Conservation (phyloP, 164 flowering plant species). For the Annona squamosa region DNA sequence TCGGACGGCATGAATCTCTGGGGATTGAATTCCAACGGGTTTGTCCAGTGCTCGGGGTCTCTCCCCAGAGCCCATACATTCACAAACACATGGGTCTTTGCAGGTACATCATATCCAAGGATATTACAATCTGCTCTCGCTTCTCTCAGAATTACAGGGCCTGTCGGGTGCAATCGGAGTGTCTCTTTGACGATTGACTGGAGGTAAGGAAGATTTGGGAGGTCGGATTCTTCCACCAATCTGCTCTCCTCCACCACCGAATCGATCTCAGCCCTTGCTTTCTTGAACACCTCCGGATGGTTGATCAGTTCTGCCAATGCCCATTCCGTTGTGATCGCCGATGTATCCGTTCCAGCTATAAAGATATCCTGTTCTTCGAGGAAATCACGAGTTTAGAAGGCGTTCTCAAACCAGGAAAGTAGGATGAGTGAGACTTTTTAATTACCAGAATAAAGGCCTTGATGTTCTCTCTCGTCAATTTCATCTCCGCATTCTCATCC, state of each 20-base stretch:
- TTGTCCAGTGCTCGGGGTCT: conserved; percentile 7
- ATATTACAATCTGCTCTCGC: conserved; percentile 5
- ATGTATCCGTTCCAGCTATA: conserved; percentile 9
- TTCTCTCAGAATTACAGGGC: conserved; percentile 1
- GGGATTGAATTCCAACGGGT: conserved; percentile 6
- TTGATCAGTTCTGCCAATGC: conserved; percentile 12
- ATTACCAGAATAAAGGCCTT: conserved; percentile 57
- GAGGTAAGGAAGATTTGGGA: conserved; percentile 10
- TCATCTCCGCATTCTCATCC: conserved; percentile 34
- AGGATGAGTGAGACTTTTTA: background rate
- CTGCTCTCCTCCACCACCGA: background rate
- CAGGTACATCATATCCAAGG: conserved; percentile 5
- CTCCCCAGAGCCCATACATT: conserved; percentile 8
- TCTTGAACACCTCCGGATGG: conserved; percentile 2
- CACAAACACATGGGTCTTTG: background rate
- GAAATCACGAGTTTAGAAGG: background rate
- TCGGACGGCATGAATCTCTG: conserved; percentile 7
- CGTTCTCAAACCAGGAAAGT: background rate
- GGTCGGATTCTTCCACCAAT: conserved; percentile 8
- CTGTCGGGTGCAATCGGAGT: conserved; percentile 6
- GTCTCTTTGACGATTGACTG: conserved; percentile 7
- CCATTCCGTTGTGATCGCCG: conserved; percentile 6
- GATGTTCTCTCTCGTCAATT: conserved; percentile 39
- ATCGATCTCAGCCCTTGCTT: conserved; percentile 5
- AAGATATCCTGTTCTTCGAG: conserved; percentile 3